Conservation (phyloP, 768 basidiomycete species). For the Lenzites betulinus region DNA sequence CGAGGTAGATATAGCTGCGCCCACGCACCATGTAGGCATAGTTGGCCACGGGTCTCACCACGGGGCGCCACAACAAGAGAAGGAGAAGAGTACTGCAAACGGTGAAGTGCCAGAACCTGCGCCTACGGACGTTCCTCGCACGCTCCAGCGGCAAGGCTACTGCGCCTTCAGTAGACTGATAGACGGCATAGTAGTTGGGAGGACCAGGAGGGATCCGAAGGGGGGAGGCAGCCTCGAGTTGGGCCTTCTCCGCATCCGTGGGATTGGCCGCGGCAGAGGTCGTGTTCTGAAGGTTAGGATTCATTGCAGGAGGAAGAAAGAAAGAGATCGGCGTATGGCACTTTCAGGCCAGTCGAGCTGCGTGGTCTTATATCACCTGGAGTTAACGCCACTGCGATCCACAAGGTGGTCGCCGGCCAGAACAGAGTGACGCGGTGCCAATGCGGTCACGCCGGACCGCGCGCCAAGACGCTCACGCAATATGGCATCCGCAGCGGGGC, state of each 20-base stretch:
- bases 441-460: neutral
- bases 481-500: neutral
- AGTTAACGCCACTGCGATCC: neutral
- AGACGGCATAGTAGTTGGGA: constrained; percentile 3
- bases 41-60: neutral
- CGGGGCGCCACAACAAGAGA: constrained; percentile 2
- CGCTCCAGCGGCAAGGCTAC: neutral
- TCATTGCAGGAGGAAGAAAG: neutral
- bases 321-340: neutral
- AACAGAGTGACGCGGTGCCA: neutral
- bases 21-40: neutral
- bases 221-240: neutral
- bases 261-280: neutral
- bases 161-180: neutral
- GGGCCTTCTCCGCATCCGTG: constrained; percentile 3
- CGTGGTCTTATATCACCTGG: neutral
- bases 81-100: constrained; percentile 6
- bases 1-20: neutral
- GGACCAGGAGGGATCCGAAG: neutral
- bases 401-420: neutral
- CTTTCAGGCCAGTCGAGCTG: neutral
- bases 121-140: constrained; percentile 14
- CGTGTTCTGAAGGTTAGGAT: constrained; percentile 11
- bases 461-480: neutral
- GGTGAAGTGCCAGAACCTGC: constrained; percentile 18